Evolutionary conservation across 257 asterid species (phyloP), one percentile per base, ranked within the genome.

Genomic region (Salvia hispanica): DNA sequence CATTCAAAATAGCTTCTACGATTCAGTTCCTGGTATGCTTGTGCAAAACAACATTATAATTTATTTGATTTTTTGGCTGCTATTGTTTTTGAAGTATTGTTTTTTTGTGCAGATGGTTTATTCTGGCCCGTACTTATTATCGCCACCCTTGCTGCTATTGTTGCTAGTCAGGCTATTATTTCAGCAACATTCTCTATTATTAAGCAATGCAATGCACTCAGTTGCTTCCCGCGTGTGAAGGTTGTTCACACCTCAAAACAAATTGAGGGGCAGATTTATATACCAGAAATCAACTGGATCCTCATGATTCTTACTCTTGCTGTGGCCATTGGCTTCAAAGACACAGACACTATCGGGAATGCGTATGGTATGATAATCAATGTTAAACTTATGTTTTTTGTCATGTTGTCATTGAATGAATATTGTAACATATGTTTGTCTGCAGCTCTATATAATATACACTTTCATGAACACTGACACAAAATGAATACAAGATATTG

Each of bases 221-320:
- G 86, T 77, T 89, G 96, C 78, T 89, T 89, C 71, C 96, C 96
- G 0, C 81, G 96, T 4, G 92, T 89, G 62, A 89, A 83, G 73
- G 86, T 89, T 48, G 90, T 81, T 72, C 96, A 89, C 74, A 89
- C 96, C 46, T 86, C 87, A 42, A 81, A 87, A 53, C 88, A 86
- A 74, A 84, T 82, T 31, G 62, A 69, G 34, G 96, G 96, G 37
- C 96, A 89, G 76, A 82, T 87, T 51, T 89, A 89, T 67, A 81
- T 84, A 50, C 92, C 96, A 2, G 96, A 89, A 73, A 82, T 89
- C 16, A 89, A 86, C 69, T 89, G 86, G 84, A 83, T 85, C 72
- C 86, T 89, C 75, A 86, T 86, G 95, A 74, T 87, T 72, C 88
- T 89, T 25, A 84, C 89, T 48, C 82, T 89, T 58, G 83, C 86